Base-by-base conservation (phyloP, 257 asterid genomes). In the Forsythia viridissima region DNA sequence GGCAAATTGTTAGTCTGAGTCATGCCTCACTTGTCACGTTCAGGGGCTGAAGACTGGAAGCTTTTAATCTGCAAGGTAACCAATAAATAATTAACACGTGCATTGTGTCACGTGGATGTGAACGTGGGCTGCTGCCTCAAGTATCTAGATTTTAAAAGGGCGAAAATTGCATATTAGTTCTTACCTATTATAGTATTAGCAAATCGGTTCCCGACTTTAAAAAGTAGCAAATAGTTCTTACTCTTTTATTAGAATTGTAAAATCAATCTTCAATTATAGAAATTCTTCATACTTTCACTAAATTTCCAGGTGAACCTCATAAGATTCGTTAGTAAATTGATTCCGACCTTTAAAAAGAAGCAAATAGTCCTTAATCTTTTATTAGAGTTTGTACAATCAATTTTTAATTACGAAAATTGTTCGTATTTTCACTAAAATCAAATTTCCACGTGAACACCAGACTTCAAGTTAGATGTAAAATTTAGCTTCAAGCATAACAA, bases 61-160 rank as follows among this genome's bases (percentile, higher is more conserved):
- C 10, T 66, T 66, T 2, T 11, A 72, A 40, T 37, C 44, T 48
- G 44, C 72, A 71, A 11, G 0, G 0, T 4, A 70, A 24, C 87
- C 84, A 84, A 74, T 76, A 61, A 70, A 43, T 10, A 66, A n/a
- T 24, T 2, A 63, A 66, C 87, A 74, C 85, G 87, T 78, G 70
- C n/a, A 15, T 8, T 51, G 40, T 3, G 30, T 76, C 86, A 85
- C 85, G 88, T 85, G 87, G 85, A 75, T 41, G 82, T 76, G 70
- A 30, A 82, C 76, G 80, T 44, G 89, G 86, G 76, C 41, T 68
- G 68, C 69, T 79, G 7, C 67, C 20, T 0, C 10, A 57, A 1
- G 67, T 5, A 4, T 55, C 21, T 55, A 55, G 21, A 52, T 16
- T 52, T 16, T 4, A 52, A 52, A 16, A 52, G 8, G 21, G 3